These are phyloP conservation scores for Solanum hybrid DNA, from an alignment of 305 asterid species.

Conservation along the genomic window DNA sequence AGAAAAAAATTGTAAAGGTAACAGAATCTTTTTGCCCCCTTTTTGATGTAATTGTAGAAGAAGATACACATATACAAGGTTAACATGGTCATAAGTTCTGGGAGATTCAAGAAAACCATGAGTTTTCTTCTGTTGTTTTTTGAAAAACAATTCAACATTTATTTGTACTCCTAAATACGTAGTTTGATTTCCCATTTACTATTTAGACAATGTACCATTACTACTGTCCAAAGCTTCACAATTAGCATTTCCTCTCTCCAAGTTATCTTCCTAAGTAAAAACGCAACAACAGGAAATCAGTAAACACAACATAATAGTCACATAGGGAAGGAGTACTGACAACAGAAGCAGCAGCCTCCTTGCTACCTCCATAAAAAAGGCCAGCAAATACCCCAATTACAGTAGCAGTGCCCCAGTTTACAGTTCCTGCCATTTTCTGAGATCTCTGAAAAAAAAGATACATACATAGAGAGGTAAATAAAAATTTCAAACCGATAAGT, in stretches of 20 bases:
- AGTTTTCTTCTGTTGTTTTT: not conserved
- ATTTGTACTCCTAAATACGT: not conserved
- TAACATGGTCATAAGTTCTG: not conserved
- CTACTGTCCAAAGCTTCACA: not conserved
- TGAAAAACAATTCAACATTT: not conserved
- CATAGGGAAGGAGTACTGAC: constrained; percentile 36
- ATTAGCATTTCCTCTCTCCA: not conserved
- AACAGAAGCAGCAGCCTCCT: constrained; percentile 93
- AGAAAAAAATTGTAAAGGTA: not conserved
- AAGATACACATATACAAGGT: not conserved
- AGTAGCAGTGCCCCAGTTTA: constrained; percentile 82
- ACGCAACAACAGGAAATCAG: not conserved
- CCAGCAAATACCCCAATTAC: constrained; percentile 84
- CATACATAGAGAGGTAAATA: not conserved
- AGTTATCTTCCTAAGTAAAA: not conserved
- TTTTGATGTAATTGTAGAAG: not conserved
- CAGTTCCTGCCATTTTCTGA: constrained; percentile 59
- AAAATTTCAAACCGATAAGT: not conserved
- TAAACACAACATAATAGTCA: not conserved
- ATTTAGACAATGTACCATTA: not conserved
- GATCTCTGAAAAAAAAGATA: constrained; percentile 21
- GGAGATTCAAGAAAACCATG: not conserved
- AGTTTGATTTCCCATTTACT: not conserved
- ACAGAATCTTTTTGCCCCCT: not conserved
- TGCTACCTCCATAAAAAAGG: constrained; percentile 88